Conservation (phyloP, 2,329 filamentous ascomycete species). For the Fusarium verticillioides region DNA sequence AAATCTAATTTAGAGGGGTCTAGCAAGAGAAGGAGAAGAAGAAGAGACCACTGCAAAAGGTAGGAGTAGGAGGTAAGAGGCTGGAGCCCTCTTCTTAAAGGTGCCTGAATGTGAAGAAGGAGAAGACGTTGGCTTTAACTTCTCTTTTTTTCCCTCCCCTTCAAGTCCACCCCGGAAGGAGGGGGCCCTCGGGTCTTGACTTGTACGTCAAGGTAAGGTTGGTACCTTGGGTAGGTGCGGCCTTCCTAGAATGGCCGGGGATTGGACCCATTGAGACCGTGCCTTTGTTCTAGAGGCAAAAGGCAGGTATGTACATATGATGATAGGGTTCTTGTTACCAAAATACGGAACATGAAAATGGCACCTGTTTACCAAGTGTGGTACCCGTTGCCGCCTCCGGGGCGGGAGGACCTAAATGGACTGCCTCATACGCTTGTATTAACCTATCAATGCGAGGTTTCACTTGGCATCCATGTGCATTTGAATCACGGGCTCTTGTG, state of each 20-base stretch:
- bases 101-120: slow-evolving; percentile 2
- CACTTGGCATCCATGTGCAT: slow-evolving; percentile 11
- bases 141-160: slow-evolving; percentile 18
- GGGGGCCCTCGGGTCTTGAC: neutral
- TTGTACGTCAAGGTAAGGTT: neutral
- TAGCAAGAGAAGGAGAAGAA: neutral
- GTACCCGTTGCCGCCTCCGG: slow-evolving; percentile 28
- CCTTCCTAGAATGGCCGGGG: slow-evolving; percentile 20
- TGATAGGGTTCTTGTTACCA: slow-evolving; percentile 10
- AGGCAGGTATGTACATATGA: neutral
- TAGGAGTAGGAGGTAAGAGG: neutral
- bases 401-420: neutral
- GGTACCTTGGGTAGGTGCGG: neutral
- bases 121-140: slow-evolving; percentile 26
- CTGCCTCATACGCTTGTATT: neutral
- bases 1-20: neutral
- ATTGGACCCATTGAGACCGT: slow-evolving; percentile 15
- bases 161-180: slow-evolving; percentile 18
- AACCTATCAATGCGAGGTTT: slow-evolving; percentile 20
- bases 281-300: slow-evolving; percentile 28
- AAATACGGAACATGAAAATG: slow-evolving; percentile 21
- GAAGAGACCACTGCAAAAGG: neutral
- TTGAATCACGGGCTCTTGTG: neutral
- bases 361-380: slow-evolving; percentile 22
- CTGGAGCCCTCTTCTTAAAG: neutral